phyloP scores from a whole-genome alignment of 2,329 filamentous ascomycete species.

The Cadophora gregata region DNA sequence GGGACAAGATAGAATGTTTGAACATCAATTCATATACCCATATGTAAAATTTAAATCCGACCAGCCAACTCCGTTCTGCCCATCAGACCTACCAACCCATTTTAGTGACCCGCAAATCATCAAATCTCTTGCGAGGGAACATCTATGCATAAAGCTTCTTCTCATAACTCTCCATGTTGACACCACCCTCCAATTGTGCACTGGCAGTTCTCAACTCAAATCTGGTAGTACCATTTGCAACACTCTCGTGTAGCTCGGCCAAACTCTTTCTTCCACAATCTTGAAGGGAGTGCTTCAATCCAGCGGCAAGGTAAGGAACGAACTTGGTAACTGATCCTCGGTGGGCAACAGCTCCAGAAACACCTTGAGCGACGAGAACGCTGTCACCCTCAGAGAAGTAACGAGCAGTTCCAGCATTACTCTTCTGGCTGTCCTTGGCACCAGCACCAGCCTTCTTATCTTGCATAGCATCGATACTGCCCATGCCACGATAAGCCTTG shows the following conservation, averaged over 20 bases:
- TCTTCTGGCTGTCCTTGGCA: slow-evolving; percentile 74
- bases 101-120: background rate
- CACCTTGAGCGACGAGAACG: slow-evolving; percentile 94
- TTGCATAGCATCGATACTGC: slow-evolving; percentile 98
- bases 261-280: slow-evolving; percentile 90
- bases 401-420: slow-evolving; percentile 93
- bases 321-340: slow-evolving; percentile 90
- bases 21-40: background rate
- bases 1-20: background rate
- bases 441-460: slow-evolving; percentile 95
- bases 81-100: background rate
- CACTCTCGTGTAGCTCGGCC: slow-evolving; percentile 74
- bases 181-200: slow-evolving; percentile 94
- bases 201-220: slow-evolving; percentile 95
- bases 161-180: slow-evolving; percentile 98
- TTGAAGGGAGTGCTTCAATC: slow-evolving; percentile 96
- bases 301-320: slow-evolving; percentile 91
- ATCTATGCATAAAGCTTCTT: slow-evolving; percentile 96
- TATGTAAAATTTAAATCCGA: slow-evolving; percentile 8
- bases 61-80: slow-evolving; percentile 20
- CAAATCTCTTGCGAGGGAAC: slow-evolving; percentile 11
- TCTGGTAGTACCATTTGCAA: slow-evolving; percentile 76
- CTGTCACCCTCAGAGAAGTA: slow-evolving; percentile 98
- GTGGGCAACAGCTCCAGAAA: slow-evolving; percentile 84
- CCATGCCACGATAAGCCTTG: slow-evolving; percentile 99